These are phyloP conservation scores for Madurella mycetomatis DNA, from an alignment of 2,329 filamentous ascomycete species.

Conservation along the genomic window DNA sequence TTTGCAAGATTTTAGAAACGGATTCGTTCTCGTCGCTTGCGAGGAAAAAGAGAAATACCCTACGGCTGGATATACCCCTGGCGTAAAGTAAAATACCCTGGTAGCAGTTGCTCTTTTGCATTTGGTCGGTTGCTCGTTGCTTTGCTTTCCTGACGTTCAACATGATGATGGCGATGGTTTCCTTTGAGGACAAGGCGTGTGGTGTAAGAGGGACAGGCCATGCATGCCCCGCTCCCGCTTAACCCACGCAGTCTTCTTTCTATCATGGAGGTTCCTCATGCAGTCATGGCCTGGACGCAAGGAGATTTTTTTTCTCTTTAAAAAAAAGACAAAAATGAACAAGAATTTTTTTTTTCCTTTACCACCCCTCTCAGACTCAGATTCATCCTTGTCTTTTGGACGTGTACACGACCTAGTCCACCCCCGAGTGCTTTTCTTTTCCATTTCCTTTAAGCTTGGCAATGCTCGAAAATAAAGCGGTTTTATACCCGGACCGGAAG, in stretches of 20 bases:
- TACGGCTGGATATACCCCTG: conserved; percentile 61
- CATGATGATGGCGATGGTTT: neutral
- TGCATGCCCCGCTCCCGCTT: neutral
- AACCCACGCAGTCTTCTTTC: neutral
- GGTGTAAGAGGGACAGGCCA: neutral
- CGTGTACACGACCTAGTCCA: no score
- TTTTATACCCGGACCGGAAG: conserved; percentile 2
- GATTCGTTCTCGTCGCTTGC: conserved; percentile 27
- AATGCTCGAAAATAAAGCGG: neutral
- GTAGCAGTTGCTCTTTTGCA: conserved; percentile 40
- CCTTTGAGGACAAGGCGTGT: neutral
- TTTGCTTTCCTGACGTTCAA: conserved; percentile 20
- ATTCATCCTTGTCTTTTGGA: no score
- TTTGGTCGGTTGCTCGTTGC: conserved; percentile 43
- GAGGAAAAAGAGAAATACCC: conserved; percentile 49
- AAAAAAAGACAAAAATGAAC: neutral
- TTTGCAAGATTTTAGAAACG: conserved; percentile 38
- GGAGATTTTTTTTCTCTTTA: neutral
- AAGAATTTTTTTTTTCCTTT: neutral
- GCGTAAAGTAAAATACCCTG: conserved; percentile 52
- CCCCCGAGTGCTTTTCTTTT: no score
- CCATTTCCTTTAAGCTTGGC: neutral
- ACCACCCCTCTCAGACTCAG: no score
- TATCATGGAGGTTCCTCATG: neutral
- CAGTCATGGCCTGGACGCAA: neutral